Evolutionary conservation across 441 rosid species (phyloP).

Genomic region (Macaranga tanarius): DNA sequence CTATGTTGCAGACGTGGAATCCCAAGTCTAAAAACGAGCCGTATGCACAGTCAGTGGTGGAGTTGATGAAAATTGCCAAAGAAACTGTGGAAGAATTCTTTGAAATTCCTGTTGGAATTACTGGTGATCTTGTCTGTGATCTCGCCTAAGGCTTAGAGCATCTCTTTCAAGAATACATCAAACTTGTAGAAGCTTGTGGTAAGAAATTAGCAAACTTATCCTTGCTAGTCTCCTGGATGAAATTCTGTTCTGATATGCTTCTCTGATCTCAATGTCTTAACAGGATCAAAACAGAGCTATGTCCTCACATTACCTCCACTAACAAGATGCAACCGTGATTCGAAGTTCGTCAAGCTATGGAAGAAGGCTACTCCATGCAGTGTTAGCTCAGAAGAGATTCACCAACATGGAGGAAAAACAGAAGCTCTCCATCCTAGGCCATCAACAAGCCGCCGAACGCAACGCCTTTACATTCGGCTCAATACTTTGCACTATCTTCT

Average conservation of each 20-base stretch:
- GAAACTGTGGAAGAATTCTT: slow-evolving; percentile 75
- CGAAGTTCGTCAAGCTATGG: slow-evolving; percentile 67
- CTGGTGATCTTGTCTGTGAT: slow-evolving; percentile 65
- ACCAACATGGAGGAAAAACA: slow-evolving; percentile 7
- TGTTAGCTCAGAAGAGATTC: slow-evolving; percentile 31
- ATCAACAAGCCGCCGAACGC: slow-evolving; percentile 85
- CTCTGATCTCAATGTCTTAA: neutral
- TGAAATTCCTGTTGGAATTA: slow-evolving; percentile 64
- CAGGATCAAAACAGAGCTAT: slow-evolving; percentile 81
- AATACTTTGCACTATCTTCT: slow-evolving; percentile 74
- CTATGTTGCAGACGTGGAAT: slow-evolving; percentile 74
- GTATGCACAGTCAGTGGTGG: slow-evolving; percentile 67
- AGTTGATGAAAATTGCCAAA: slow-evolving; percentile 57
- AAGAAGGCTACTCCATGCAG: slow-evolving; percentile 70
- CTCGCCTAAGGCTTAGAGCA: slow-evolving; percentile 68
- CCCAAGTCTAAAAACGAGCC: slow-evolving; percentile 89
- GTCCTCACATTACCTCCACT: slow-evolving; percentile 78
- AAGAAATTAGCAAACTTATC: slow-evolving; percentile 10
- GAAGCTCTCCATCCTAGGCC: slow-evolving; percentile 73
- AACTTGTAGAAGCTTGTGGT: slow-evolving; percentile 81
- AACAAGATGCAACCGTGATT: slow-evolving; percentile 76
- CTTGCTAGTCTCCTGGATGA: neutral
- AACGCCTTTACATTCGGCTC: slow-evolving; percentile 77
- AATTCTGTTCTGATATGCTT: neutral
- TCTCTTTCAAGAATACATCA: slow-evolving; percentile 64